Conservation (phyloP, 2,329 filamentous ascomycete genomes). For the Verticillium longisporum region DNA sequence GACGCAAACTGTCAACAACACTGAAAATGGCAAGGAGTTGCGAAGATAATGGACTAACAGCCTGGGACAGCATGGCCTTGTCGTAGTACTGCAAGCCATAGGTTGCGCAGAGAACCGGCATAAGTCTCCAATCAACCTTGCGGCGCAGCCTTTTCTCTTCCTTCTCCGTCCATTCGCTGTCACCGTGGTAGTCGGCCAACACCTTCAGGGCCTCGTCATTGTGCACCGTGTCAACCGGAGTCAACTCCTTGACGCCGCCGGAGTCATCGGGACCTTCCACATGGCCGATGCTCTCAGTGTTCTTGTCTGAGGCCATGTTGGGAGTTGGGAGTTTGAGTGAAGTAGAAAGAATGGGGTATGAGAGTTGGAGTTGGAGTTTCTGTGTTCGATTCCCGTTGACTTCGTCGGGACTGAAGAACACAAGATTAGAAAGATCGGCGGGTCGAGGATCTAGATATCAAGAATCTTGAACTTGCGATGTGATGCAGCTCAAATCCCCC, state of each 20-base stretch:
- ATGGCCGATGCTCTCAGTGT: slow-evolving; percentile 8
- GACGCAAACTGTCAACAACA: background rate
- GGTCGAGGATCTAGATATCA: background rate
- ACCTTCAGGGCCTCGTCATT: slow-evolving; percentile 32
- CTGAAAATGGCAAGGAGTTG: background rate
- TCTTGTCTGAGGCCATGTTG: slow-evolving; percentile 2
- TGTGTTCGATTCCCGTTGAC: slow-evolving; percentile 1
- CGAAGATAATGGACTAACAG: slow-evolving; percentile 22
- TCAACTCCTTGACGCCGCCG: background rate
- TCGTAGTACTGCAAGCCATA: slow-evolving; percentile 42
- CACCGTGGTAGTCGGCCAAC: slow-evolving; percentile 31
- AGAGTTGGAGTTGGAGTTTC: background rate
- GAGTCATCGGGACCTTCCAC: slow-evolving; percentile 3
- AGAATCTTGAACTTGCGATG: too few species aligned
- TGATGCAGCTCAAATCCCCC: background rate
- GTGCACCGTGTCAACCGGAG: slow-evolving; percentile 23
- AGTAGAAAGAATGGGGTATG: too few species aligned
- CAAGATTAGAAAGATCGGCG: background rate
- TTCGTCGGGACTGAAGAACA: background rate
- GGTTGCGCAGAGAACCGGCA: slow-evolving; percentile 37
- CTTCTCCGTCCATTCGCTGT: slow-evolving; percentile 28
- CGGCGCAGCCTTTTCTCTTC: slow-evolving; percentile 34
- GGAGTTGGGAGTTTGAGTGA: background rate
- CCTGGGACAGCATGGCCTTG: slow-evolving; percentile 47
- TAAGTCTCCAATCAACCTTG: slow-evolving; percentile 34